Base-by-base conservation (phyloP, 345 rosid genomes). In the Garcia nutans region DNA sequence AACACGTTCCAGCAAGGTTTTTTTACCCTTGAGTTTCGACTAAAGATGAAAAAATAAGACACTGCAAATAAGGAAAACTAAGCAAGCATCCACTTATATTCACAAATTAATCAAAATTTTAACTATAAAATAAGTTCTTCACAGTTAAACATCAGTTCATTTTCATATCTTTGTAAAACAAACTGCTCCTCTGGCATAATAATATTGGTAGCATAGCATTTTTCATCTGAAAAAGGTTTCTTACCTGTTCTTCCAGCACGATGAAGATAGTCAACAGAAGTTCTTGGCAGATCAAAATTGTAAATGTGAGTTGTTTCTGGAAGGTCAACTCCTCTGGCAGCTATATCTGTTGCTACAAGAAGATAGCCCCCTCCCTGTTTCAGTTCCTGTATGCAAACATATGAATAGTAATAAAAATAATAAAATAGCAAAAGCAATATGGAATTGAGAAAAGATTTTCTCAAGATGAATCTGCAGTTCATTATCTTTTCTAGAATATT, bases 201-300 rank as follows among this genome's bases (percentile, higher is more conserved):
- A 70, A 95, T 82, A 82, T 81, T 95, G 54, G 94, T 89, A 72
- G 90, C 97, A 70, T 60, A 65, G 75, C 97, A 91, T 77, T 85
- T 87, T 83, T 85, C 72, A 55, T 88, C 92, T 6, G 99, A 95
- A 87, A 95, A 95, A 13, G 97, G 97, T 68, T 85, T 93, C 80
- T 97, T 90, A 71, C 97, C 94, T 77, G 99, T 85, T 84, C 97
- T 85, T 83, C 99, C 99, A 58, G 99, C 97, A 55, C 94, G 86
- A 81, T 95, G 97, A 70, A 95, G 88, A 87, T 95, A 93, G 76
- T 91, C 94, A 44, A 88, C 84, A 56, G 89, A 94, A 68, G 88
- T 84, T 85, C 87, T 88, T 22, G 99, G 99, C 65, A 90, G 87
- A 84, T 91, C 93, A 76, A 90, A 95, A 84, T 95, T 95, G 89